Percentiles rank a stretch among this genome's conserved stretches.
Conservation (phyloP, 2,329 filamentous ascomycete genomes). For the Teratosphaeria viscida region DNA sequence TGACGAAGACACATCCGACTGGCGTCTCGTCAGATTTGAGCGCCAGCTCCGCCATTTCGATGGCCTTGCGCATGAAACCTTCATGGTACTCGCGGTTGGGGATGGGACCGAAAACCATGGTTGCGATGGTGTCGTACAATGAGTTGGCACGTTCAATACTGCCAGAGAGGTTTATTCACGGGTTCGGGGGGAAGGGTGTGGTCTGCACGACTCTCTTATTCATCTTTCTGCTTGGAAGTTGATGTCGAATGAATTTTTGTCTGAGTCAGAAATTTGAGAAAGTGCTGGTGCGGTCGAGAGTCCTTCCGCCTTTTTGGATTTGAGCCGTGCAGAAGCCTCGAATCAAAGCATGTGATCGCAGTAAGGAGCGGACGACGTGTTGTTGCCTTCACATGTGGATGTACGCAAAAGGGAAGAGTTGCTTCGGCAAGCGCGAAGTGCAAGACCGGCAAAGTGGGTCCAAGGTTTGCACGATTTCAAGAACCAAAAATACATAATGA, state of each 20-base stretch:
- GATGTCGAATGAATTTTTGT: background rate
- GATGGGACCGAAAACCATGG: conserved; percentile 24
- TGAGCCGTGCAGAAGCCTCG: background rate
- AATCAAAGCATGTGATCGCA: background rate
- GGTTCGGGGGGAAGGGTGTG: background rate
- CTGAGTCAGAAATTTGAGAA: background rate
- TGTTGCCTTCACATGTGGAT: background rate
- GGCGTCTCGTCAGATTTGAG: conserved; percentile 83
- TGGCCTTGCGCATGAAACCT: conserved; percentile 71
- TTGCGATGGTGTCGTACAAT: background rate
- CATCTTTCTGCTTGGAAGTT: background rate
- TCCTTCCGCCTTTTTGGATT: background rate
- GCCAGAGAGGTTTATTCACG: background rate
- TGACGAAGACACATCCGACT: conserved; percentile 88
- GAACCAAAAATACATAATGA: background rate
- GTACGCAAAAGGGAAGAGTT: background rate
- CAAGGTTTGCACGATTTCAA: background rate
- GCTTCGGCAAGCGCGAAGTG: background rate
- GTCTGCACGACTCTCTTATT: background rate
- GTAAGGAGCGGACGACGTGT: background rate
- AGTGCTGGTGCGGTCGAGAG: background rate
- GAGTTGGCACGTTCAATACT: background rate
- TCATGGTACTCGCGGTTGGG: conserved; percentile 40
- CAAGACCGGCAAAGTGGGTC: background rate
- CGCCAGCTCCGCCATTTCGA: conserved; percentile 82